Conservation (phyloP, 768 basidiomycete genomes). For the Leccinum pellstonianum region DNA sequence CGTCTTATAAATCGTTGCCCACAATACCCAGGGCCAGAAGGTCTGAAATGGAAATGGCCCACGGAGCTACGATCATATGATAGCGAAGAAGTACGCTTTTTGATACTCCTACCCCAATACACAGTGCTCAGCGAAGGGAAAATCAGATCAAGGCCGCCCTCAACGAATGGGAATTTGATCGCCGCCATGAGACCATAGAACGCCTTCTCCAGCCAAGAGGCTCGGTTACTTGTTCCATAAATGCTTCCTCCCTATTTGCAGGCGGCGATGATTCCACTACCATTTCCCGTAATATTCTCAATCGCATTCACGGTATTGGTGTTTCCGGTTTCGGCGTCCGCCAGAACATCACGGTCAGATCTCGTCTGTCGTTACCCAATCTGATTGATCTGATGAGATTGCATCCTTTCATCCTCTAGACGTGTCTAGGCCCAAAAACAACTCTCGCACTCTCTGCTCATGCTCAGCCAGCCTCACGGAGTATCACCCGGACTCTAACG, state of each 20-base stretch:
- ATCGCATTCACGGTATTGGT: slow-evolving; percentile 38
- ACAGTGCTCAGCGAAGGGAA: slow-evolving; percentile 25
- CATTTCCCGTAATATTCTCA: slow-evolving; percentile 28
- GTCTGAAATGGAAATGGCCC: slow-evolving; percentile 45
- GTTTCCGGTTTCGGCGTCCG: slow-evolving; percentile 38
- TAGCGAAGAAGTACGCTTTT: slow-evolving; percentile 45
- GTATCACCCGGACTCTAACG: slow-evolving; percentile 44
- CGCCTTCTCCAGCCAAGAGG: slow-evolving; percentile 46
- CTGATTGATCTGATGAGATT: slow-evolving; percentile 21
- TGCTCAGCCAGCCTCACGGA: slow-evolving; percentile 28
- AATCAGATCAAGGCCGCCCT: slow-evolving; percentile 49
- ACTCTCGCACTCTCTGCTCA: slow-evolving; percentile 40
- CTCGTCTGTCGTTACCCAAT: slow-evolving; percentile 11
- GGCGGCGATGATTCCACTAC: slow-evolving; percentile 30
- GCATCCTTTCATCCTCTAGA: slow-evolving; percentile 38
- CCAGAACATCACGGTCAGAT: slow-evolving; percentile 45
- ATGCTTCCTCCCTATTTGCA: slow-evolving; percentile 49
- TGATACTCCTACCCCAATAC: slow-evolving; percentile 18
- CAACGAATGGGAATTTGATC: slow-evolving; percentile 39
- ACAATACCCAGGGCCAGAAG: slow-evolving; percentile 33
- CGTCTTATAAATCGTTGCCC: slow-evolving; percentile 12
- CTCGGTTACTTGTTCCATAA: slow-evolving; percentile 43
- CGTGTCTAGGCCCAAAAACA: slow-evolving; percentile 46
- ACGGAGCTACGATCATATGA: slow-evolving; percentile 42
- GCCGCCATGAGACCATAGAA: slow-evolving; percentile 37